A percentile compares a stretch with the other conserved stretches of the same genome.
These are phyloP conservation scores for Paraglomus occultum DNA, from an alignment of 192 early-diverging fungal genomes.

Conservation along the genomic window DNA sequence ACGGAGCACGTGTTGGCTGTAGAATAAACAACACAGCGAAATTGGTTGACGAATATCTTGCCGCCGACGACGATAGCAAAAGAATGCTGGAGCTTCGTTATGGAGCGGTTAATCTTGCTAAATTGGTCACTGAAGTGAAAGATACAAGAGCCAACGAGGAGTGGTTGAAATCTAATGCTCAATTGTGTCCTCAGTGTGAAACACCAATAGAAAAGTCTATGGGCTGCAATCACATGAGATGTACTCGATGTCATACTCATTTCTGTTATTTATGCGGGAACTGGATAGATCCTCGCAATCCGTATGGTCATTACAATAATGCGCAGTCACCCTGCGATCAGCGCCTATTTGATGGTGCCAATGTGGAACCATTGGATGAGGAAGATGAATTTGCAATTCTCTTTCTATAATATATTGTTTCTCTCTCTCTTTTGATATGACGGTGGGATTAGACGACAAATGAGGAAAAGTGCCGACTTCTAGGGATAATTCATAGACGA, in stretches of 20 bases:
- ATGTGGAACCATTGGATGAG: background rate
- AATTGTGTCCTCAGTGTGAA: slow-evolving; percentile 33
- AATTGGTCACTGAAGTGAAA: slow-evolving; percentile 28
- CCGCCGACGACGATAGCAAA: slow-evolving; percentile 25
- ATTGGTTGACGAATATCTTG: slow-evolving; percentile 29
- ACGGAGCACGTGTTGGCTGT: slow-evolving; percentile 25
- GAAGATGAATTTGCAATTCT: no score
- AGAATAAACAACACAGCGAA: slow-evolving; percentile 26
- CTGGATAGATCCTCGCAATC: background rate
- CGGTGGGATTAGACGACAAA: background rate
- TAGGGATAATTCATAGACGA: no score
- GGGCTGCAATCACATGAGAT: slow-evolving; percentile 41
- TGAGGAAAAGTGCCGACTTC: no score
- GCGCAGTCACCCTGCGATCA: slow-evolving; percentile 24
- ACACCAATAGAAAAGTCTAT: slow-evolving; percentile 31
- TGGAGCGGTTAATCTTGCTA: slow-evolving; percentile 33
- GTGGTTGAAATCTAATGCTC: slow-evolving; percentile 33
- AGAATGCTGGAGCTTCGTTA: slow-evolving; percentile 30
- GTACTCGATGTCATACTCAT: slow-evolving; percentile 34
- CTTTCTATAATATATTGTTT: no score
- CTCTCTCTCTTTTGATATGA: no score
- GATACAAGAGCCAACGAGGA: slow-evolving; percentile 27
- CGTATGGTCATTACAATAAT: slow-evolving; percentile 32
- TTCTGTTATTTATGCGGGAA: slow-evolving; percentile 42
- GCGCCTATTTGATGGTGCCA: slow-evolving; percentile 32